Base-by-base conservation (phyloP, 2,329 filamentous ascomycete species). In the Kalaharituber pfeilii region DNA sequence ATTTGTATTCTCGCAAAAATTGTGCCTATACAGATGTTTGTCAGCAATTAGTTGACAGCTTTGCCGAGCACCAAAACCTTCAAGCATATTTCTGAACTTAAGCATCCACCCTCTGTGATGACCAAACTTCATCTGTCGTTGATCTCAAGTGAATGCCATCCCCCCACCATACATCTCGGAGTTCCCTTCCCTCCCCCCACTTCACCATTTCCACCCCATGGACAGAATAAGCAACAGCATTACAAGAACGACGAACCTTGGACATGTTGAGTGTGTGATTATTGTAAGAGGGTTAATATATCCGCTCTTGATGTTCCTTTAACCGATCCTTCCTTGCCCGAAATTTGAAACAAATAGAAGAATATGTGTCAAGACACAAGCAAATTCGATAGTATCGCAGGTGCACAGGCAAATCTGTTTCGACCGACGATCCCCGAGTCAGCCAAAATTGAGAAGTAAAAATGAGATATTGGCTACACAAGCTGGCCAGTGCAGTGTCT, bases 1-100 rank as follows among this genome's bases (percentile, higher is more conserved):
- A 73, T 73, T 94, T 94, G 72, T 94, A 94, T 73, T 91, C 85
- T 78, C 85, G 77, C 69, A 89, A 73, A 68, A 88, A 89, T 83
- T 89, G 66, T 51, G 69, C 71, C 60, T 68, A 67, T 60, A 65
- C 13, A 47, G 30, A 7, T 36, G 13, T 36, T 36, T 36, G 6
- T 36, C 30, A 36, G 30, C 30, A 18, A 36, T 36, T 15, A 36
- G 18, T 36, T 6, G 6, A 36, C 30, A 36, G n/a, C n/a, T 36
- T 36, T 36, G 30, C 30, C 6, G 30, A 36, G 6, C 30, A 13
- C 29, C 6, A 13, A 36, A 15, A 18, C 6, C 18, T 36, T 13
- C 30, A n/a, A n/a, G n/a, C n/a, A n/a, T n/a, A n/a, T n/a, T n/a
- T n/a, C n/a, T n/a, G n/a, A n/a, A n/a, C n/a, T n/a, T n/a, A n/a